Evolutionary conservation across 305 asterid genomes (phyloP).

Genomic region (Fraxinus dipetala): DNA sequence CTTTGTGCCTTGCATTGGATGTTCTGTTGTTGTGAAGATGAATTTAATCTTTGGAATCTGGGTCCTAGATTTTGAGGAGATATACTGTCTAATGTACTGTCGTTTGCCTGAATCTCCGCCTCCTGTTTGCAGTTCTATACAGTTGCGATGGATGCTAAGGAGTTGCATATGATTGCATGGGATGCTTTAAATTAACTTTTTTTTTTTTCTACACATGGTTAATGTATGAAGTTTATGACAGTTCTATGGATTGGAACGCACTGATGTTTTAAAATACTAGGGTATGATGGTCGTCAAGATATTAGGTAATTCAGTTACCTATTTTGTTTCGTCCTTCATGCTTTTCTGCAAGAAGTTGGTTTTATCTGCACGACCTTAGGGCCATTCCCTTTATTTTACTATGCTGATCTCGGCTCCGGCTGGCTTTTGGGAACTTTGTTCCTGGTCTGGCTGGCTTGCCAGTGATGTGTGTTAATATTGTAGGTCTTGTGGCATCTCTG

Average conservation of each 20-base stretch:
- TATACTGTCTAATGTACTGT: neutral
- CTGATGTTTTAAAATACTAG: neutral
- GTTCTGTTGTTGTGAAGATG: neutral
- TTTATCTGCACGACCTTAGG: neutral
- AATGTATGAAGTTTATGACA: neutral
- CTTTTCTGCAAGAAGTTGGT: neutral
- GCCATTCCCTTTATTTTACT: neutral
- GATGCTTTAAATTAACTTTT: neutral
- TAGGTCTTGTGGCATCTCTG: neutral
- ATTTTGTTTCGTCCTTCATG: neutral
- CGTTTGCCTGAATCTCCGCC: neutral
- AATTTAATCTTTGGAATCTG: neutral
- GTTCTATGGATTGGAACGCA: neutral
- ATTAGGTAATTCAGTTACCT: neutral
- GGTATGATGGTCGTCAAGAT: neutral
- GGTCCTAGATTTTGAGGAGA: neutral
- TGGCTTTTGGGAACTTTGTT: neutral
- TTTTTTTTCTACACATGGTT: neutral
- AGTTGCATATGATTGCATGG: neutral
- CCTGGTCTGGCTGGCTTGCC: neutral
- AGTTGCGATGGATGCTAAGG: neutral
- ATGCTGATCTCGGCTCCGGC: neutral
- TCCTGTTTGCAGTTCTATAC: neutral
- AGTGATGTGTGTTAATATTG: neutral
- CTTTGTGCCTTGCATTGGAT: neutral